These are phyloP conservation scores for Fusarium decemcellulare DNA, from an alignment of 2,329 filamentous ascomycete genomes.

Conservation along the genomic window DNA sequence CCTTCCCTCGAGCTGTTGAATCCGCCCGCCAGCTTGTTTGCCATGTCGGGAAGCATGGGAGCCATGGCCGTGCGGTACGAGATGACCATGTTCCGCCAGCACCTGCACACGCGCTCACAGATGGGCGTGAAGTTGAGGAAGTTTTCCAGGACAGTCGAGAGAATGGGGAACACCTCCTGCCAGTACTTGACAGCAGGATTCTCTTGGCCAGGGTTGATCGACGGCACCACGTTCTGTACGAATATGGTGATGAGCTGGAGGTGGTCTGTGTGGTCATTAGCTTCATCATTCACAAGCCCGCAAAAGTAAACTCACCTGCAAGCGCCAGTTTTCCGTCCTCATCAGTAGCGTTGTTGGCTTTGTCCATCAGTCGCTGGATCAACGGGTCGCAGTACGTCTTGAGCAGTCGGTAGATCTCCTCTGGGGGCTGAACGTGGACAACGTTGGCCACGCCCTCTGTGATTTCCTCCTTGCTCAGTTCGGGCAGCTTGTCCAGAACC, in stretches of 20 bases:
- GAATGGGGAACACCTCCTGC: constrained; percentile 90
- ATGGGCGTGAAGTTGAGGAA: constrained; percentile 91
- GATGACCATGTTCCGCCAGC: constrained; percentile 97
- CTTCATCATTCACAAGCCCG: neutral
- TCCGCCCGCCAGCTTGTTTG: constrained; percentile 87
- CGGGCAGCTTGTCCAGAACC: constrained; percentile 87
- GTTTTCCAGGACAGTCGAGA: constrained; percentile 88
- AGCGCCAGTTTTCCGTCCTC: constrained; percentile 88
- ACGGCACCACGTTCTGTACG: constrained; percentile 82
- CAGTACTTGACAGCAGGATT: constrained; percentile 98
- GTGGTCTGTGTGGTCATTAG: constrained; percentile 73
- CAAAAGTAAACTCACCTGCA: constrained; percentile 72
- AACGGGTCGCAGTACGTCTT: constrained; percentile 96
- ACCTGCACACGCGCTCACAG: constrained; percentile 92
- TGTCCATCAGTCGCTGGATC: constrained; percentile 85
- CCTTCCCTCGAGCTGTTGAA: constrained; percentile 91
- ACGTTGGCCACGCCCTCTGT: constrained; percentile 96
- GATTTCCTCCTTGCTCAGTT: constrained; percentile 92
- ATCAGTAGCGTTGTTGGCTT: constrained; percentile 87
- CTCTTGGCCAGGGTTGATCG: constrained; percentile 77
- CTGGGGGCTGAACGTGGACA: constrained; percentile 85
- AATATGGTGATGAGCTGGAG: constrained; percentile 94
- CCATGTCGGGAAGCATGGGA: constrained; percentile 86
- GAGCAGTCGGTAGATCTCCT: constrained; percentile 85
- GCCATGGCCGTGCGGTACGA: constrained; percentile 93